Conservation (phyloP, 1,284 basidiomycete genomes). For the Microstroma glucosiphilum region DNA sequence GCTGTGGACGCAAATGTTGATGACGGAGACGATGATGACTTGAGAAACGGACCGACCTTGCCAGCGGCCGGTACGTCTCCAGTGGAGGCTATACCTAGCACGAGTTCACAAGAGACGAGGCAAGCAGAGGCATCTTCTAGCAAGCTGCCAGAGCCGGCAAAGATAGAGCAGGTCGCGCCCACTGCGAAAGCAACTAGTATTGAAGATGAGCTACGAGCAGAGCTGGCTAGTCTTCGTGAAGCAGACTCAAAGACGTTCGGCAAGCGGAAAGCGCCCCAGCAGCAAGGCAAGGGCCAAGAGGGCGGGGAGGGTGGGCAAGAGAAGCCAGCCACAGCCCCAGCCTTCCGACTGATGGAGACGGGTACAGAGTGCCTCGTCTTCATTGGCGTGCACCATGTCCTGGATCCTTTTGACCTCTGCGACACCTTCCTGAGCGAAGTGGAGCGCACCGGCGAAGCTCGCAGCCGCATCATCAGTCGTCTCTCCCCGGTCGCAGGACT, state of each 20-base stretch:
- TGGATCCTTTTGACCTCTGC: not conserved
- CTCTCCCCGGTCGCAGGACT: not conserved
- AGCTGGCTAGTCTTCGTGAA: not conserved
- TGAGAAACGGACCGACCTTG: not conserved
- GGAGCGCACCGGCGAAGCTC: constrained; percentile 1
- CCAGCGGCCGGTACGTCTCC: not conserved
- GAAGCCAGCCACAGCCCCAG: not conserved
- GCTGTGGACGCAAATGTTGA: not conserved
- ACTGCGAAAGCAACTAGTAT: not conserved
- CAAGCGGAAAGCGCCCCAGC: constrained; percentile 2
- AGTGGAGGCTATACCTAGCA: not conserved
- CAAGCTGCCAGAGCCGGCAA: not conserved
- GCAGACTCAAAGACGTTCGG: too few relatives aligned
- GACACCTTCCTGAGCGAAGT: not conserved
- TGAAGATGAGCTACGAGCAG: constrained; percentile 1
- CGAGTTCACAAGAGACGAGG: not conserved
- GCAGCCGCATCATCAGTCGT: constrained; percentile 3
- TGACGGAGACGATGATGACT: constrained; percentile 2
- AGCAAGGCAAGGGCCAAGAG: not conserved
- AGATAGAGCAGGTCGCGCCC: not conserved
- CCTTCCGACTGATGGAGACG: constrained; percentile 1
- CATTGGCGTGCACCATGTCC: not conserved
- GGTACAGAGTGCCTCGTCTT: not conserved
- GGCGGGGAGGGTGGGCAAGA: not conserved
- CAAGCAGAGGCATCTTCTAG: not conserved